These are phyloP conservation scores for Terana coerulea DNA, from an alignment of 768 basidiomycete genomes.

Conservation along the genomic window DNA sequence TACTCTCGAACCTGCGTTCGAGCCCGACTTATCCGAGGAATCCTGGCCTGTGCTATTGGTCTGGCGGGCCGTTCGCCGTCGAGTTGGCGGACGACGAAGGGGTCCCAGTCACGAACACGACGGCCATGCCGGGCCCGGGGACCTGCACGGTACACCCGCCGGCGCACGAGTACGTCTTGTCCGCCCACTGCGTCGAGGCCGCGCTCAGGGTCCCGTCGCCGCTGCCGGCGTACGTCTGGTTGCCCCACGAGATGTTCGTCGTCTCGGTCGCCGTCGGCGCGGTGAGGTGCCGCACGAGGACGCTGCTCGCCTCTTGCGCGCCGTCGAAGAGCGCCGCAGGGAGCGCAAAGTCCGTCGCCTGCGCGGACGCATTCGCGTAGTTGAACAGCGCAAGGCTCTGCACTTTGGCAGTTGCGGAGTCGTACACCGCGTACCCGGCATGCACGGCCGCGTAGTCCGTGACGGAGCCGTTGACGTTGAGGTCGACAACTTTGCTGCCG, in stretches of 20 bases:
- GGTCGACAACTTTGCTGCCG: constrained; percentile 42
- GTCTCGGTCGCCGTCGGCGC: constrained; percentile 46
- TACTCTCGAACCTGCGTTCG: too few relatives aligned
- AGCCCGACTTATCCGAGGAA: too few relatives aligned
- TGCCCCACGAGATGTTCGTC: constrained; percentile 58
- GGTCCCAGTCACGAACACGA: constrained; percentile 33
- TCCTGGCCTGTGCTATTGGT: too few relatives aligned
- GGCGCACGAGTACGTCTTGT: constrained; percentile 36
- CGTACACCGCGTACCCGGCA: constrained; percentile 59
- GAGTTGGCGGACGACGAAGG: not conserved
- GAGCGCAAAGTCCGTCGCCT: constrained; percentile 38
- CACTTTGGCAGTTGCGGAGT: constrained; percentile 38
- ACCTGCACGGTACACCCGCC: constrained; percentile 44
- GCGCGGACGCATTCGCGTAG: constrained; percentile 38
- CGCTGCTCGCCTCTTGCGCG: constrained; percentile 18
- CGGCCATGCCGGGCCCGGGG: constrained; percentile 45
- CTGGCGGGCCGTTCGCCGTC: not conserved
- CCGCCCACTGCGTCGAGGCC: constrained; percentile 29
- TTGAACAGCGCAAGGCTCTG: constrained; percentile 47
- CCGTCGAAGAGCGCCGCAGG: constrained; percentile 30
- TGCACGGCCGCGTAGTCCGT: constrained; percentile 35
- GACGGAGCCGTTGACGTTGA: constrained; percentile 39
- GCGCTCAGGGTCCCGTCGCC: constrained; percentile 37
- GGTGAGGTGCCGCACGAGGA: constrained; percentile 45
- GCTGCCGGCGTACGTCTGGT: constrained; percentile 42